phyloP scores from a whole-genome alignment of 1,284 basidiomycete species.

The Cutaneotrichosporon sp. region DNA sequence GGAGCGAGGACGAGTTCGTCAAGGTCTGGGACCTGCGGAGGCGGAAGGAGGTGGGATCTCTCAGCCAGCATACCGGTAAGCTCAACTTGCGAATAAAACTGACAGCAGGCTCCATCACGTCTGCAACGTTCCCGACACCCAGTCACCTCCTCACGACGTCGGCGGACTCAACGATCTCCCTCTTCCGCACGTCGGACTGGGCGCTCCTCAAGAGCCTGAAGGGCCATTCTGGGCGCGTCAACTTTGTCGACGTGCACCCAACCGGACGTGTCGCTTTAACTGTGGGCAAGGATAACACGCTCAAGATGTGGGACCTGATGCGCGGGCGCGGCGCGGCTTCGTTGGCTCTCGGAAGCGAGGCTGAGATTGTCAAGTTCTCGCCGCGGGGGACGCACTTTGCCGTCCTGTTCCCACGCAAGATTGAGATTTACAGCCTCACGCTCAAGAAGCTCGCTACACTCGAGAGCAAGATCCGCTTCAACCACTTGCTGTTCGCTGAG shows the following conservation, averaged over 20 bases:
- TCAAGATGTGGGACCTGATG: constrained; percentile 99
- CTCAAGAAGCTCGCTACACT: constrained; percentile 71
- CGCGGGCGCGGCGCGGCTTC: constrained; percentile 85
- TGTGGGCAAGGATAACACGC: constrained; percentile 83
- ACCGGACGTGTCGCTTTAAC: constrained; percentile 85
- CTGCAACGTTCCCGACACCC: constrained; percentile 79
- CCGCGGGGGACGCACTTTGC: constrained; percentile 70
- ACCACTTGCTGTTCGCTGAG: constrained; percentile 71
- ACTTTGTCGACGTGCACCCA: constrained; percentile 85
- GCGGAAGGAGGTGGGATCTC: constrained; percentile 84
- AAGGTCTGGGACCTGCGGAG: constrained; percentile 96
- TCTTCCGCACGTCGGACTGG: constrained; percentile 94
- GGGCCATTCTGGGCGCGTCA: constrained; percentile 90
- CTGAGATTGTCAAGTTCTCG: constrained; percentile 82
- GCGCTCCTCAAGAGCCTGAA: constrained; percentile 79
- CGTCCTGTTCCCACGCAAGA: constrained; percentile 71
- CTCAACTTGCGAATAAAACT: constrained; percentile 18
- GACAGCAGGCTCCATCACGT: constrained; percentile 78
- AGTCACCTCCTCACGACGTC: constrained; percentile 87
- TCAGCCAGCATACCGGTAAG: constrained; percentile 88
- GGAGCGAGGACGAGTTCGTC: constrained; percentile 89
- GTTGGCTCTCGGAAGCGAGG: constrained; percentile 83
- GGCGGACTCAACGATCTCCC: constrained; percentile 81
- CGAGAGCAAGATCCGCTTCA: constrained; percentile 72
- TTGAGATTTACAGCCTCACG: constrained; percentile 55